phyloP scores from a whole-genome alignment of 1,284 basidiomycete genomes.

The Moniliophthora roreri region DNA sequence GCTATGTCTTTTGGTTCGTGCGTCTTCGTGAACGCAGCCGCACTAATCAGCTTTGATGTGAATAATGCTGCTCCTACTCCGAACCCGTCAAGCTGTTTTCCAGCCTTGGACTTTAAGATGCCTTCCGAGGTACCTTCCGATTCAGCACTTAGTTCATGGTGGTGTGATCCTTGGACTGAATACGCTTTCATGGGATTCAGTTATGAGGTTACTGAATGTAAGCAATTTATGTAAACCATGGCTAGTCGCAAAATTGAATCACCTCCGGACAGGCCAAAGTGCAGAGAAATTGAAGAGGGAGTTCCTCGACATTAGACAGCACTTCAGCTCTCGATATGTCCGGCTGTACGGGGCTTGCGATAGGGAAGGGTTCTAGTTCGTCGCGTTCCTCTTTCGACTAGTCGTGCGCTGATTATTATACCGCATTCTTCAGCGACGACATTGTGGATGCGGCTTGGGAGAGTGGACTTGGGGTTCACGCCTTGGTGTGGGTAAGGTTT shows the following conservation, averaged over 20 bases:
- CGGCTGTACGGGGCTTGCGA: constrained; percentile 73
- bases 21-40: no score
- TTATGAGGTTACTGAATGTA: constrained; percentile 64
- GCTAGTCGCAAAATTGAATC: not conserved
- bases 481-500: constrained; percentile 68
- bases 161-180: constrained; percentile 60
- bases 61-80: not conserved
- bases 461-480: constrained; percentile 68
- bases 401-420: not conserved
- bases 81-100: constrained; percentile 42
- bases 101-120: constrained; percentile 58
- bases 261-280: constrained; percentile 43
- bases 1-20: no score
- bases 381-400: constrained; percentile 7
- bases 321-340: constrained; percentile 67
- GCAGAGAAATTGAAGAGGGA: constrained; percentile 48
- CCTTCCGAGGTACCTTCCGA: constrained; percentile 42
- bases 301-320: constrained; percentile 59
- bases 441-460: constrained; percentile 72
- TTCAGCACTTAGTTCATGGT: constrained; percentile 53
- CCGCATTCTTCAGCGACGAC: constrained; percentile 54
- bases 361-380: constrained; percentile 62
- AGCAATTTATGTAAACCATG: constrained; percentile 17
- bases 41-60: no score
- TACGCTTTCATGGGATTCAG: constrained; percentile 75